Evolutionary conservation across 2,329 filamentous ascomycete genomes (phyloP), one percentile per base, ranked within the genome.

Genomic region (Calonectria crousiana): DNA sequence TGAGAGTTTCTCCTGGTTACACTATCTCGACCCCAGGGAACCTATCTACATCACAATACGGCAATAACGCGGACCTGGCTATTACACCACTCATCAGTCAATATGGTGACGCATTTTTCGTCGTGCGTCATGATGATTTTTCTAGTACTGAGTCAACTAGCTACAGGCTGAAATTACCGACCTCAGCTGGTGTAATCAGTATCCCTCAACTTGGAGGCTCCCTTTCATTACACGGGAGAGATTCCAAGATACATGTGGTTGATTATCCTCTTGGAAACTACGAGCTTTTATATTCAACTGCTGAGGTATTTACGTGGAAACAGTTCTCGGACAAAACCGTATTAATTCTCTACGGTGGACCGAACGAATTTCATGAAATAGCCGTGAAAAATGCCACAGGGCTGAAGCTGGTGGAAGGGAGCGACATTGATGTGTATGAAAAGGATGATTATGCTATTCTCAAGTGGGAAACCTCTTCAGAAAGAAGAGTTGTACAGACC

Each of bases 301-400:
- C 92, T 0, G 93, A 95, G 78, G 89, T 95, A 30, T 91, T 92
- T 75, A 94, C 92, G 0, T 93, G 92, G 90, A 93, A 95, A 82
- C 88, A 89, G 67, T 92, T 93, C 73, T 87, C 86, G 0, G 84
- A 89, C 49, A 90, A 88, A 81, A 92, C 90, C 18, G 89, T 92
- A 1, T 82, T 94, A 2, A 83, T 95, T 2, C 83, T 95, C 4
- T 95, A 94, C 76, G 91, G 91, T 4, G 92, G 90, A 0, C 85
- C 88, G 0, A 87, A 87, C 18, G 93, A 95, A 78, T 84, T 86
- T 1, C 92, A 94, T 74, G 93, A 95, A 78, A 84, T 94, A 36
- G 90, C 89, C 0, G 79, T 93, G 23, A 82, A 83, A 20, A 79
- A 79, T 0, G 70, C 79, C 0, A 65, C 53, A 26, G 60, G 77